Evolutionary conservation across 345 rosid genomes (phyloP).

Genomic region (Moricandia moricandioides): DNA sequence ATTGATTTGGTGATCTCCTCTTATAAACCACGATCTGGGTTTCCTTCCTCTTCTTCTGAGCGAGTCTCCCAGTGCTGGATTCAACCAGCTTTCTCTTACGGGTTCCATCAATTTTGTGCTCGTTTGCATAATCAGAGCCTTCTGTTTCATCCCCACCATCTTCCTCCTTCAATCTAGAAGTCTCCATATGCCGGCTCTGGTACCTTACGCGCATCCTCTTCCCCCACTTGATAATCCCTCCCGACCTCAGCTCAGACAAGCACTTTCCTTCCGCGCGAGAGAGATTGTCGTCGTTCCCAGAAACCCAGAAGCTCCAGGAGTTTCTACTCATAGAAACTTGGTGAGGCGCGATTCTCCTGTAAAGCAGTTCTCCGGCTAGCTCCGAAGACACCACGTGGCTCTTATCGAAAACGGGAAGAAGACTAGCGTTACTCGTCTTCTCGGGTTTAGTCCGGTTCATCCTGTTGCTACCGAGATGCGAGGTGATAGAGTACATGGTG

Average conservation of each 20-base stretch:
- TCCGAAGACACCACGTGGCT: constrained; percentile 51
- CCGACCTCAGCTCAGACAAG: constrained; percentile 48
- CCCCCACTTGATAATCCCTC: constrained; percentile 73
- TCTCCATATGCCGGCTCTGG: constrained; percentile 26
- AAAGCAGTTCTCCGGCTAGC: constrained; percentile 60
- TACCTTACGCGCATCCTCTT: constrained; percentile 59
- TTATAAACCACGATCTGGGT: constrained; percentile 43
- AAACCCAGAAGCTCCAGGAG: constrained; percentile 66
- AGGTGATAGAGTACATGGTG: constrained; percentile 50
- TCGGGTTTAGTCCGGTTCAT: constrained; percentile 31
- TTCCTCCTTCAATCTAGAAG: constrained; percentile 22
- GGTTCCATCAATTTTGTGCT: background rate
- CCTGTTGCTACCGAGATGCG: constrained; percentile 42
- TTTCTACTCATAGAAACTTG: constrained; percentile 48
- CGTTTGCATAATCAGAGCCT: background rate
- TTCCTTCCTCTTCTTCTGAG: constrained; percentile 28
- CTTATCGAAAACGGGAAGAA: constrained; percentile 71
- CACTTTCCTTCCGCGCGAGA: constrained; percentile 43
- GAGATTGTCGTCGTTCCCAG: background rate
- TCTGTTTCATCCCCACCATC: constrained; percentile 24
- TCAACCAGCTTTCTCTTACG: constrained; percentile 28
- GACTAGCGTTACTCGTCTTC: constrained; percentile 28
- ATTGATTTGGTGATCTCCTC: constrained; percentile 41
- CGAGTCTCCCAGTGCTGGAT: constrained; percentile 13
- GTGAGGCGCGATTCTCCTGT: constrained; percentile 51